Percentiles rank a stretch among this genome's conserved stretches.
Evolutionary conservation across 192 early-diverging fungal genomes (phyloP).

Genomic region (Coemansia sp.): DNA sequence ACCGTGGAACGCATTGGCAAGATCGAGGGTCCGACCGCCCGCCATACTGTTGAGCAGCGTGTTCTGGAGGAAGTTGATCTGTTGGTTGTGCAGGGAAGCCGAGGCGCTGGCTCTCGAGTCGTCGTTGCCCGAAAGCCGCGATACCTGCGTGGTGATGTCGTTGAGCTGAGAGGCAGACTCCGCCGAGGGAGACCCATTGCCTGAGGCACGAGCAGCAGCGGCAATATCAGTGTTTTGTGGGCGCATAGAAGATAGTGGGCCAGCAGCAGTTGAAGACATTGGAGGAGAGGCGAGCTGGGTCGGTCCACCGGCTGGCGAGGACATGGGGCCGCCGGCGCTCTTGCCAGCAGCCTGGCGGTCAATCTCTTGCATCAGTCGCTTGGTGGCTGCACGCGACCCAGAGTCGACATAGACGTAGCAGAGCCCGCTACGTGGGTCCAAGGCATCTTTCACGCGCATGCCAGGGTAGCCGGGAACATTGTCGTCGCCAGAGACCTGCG

Average conservation of each 20-base stretch:
- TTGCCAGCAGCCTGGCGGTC: constrained; percentile 35
- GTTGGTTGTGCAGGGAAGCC: constrained; percentile 53
- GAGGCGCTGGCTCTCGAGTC: constrained; percentile 34
- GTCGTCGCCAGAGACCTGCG: constrained; percentile 33
- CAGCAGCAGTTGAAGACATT: constrained; percentile 15
- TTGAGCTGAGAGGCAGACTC: constrained; percentile 47
- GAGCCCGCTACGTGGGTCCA: constrained; percentile 41
- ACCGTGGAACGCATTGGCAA: constrained; percentile 36
- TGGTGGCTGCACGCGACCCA: constrained; percentile 49
- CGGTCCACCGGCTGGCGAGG: not conserved
- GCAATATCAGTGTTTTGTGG: constrained; percentile 6
- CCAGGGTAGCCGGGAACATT: constrained; percentile 48
- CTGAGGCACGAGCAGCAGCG: constrained; percentile 31
- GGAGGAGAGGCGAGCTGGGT: not conserved
- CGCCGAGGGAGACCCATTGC: constrained; percentile 37
- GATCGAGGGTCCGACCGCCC: constrained; percentile 25
- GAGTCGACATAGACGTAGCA: constrained; percentile 55
- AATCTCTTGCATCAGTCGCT: constrained; percentile 52
- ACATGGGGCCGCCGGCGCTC: constrained; percentile 7
- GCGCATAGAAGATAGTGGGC: constrained; percentile 1
- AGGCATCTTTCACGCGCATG: constrained; percentile 36
- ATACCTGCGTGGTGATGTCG: constrained; percentile 45
- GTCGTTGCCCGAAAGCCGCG: constrained; percentile 37
- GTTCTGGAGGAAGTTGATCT: constrained; percentile 53
- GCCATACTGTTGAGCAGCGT: constrained; percentile 42